phyloP scores from a whole-genome alignment of 164 flowering plant genomes.

The Kalanchoe fedtschenkoi region DNA sequence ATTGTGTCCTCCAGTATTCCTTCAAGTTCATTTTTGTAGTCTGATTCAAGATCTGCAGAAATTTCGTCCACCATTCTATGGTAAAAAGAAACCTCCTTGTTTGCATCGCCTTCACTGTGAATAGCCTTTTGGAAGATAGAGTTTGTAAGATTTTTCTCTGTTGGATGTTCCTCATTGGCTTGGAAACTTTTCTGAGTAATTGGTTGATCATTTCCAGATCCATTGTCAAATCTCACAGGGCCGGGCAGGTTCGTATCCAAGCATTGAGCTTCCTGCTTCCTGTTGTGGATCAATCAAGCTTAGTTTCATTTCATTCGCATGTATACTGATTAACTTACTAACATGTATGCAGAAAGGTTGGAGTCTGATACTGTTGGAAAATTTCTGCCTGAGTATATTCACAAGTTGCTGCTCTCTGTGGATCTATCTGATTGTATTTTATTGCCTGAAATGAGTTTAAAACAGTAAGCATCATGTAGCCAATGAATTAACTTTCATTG shows the following conservation, averaged over 20 bases:
- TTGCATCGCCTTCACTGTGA: background rate
- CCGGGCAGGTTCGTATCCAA: background rate
- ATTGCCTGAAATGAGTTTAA: too few relatives aligned
- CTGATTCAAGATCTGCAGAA: constrained; percentile 14
- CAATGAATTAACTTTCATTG: background rate
- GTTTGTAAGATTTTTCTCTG: constrained; percentile 3
- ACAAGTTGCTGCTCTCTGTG: too few relatives aligned
- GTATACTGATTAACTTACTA: background rate
- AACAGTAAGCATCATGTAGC: too few relatives aligned
- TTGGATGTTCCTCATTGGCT: constrained; percentile 3
- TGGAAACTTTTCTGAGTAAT: too few relatives aligned
- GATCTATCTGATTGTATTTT: too few relatives aligned
- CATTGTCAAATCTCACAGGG: too few relatives aligned
- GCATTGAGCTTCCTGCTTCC: constrained; percentile 20
- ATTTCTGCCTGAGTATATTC: too few relatives aligned
- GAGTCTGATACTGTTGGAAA: too few relatives aligned
- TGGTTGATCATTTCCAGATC: too few relatives aligned
- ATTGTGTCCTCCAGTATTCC: constrained; percentile 34
- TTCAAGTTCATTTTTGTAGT: constrained; percentile 21
- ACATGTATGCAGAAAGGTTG: too few relatives aligned
- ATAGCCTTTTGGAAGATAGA: too few relatives aligned
- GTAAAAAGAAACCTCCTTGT: background rate
- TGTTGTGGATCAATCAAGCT: constrained; percentile 12
- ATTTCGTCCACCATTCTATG: constrained; percentile 8
- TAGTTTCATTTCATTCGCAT: background rate